Conservation (phyloP, 768 basidiomycete genomes). For the Pisolithus microcarpus region DNA sequence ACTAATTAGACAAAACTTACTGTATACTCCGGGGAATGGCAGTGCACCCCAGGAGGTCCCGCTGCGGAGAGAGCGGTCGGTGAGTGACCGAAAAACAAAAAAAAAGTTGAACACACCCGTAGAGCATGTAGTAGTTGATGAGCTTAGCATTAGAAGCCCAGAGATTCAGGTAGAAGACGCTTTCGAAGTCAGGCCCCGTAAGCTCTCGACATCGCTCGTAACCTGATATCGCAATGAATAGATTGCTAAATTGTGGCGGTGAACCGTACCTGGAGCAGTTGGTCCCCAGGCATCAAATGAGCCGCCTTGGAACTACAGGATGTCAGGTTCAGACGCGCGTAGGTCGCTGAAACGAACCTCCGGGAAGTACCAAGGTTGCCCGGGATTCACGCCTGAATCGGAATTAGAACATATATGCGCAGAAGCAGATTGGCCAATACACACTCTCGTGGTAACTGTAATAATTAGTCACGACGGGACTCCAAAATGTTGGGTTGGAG, state of each 20-base stretch:
- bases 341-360: constrained; percentile 34
- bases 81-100: background rate
- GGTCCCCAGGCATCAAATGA: constrained; percentile 81
- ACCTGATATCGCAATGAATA: constrained; percentile 29
- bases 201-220: constrained; percentile 58
- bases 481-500: constrained; percentile 63
- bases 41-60: constrained; percentile 84
- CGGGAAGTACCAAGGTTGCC: constrained; percentile 66
- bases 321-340: constrained; percentile 9
- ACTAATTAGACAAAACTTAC: constrained; percentile 18
- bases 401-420: constrained; percentile 14
- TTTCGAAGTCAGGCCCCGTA: constrained; percentile 68
- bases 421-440: background rate
- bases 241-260: background rate
- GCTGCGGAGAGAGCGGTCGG: constrained; percentile 28
- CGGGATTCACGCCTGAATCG: constrained; percentile 35
- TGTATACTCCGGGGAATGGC: constrained; percentile 71
- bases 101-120: constrained; percentile 41
- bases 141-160: constrained; percentile 81
- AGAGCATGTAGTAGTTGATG: constrained; percentile 82
- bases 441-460: constrained; percentile 50
- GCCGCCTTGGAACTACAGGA: constrained; percentile 59
- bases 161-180: constrained; percentile 70
- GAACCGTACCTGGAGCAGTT: constrained; percentile 47
- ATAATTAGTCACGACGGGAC: constrained; percentile 54